phyloP scores from a whole-genome alignment of 768 basidiomycete genomes.

The Hygrophoropsis aurantiaca region DNA sequence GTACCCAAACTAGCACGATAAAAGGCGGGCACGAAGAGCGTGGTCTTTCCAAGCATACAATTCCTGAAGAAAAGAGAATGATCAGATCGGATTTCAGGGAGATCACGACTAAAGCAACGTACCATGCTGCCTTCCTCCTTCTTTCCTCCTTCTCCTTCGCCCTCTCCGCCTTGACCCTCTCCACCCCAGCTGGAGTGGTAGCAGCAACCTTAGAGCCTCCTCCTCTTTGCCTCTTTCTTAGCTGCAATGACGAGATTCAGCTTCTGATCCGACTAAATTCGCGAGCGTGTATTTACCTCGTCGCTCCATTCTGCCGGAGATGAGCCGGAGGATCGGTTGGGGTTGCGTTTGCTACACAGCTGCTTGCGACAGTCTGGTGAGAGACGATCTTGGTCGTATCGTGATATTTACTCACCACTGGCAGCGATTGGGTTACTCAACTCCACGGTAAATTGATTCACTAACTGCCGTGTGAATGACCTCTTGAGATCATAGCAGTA shows the following conservation, averaged over 20 bases:
- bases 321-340: constrained; percentile 1
- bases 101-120: constrained; percentile 46
- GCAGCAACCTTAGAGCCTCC: constrained; percentile 52
- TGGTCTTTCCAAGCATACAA: constrained; percentile 92
- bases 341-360: constrained; percentile 1
- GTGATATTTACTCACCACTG: too few species aligned
- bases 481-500: too few species aligned
- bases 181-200: constrained; percentile 46
- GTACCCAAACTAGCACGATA: constrained; percentile 99
- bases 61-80: constrained; percentile 56
- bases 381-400: not conserved
- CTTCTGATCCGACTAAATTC: not conserved
- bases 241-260: constrained; percentile 38
- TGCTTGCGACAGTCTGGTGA: constrained; percentile 8
- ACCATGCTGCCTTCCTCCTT: constrained; percentile 99
- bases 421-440: too few species aligned
- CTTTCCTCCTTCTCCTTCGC: constrained; percentile 78
- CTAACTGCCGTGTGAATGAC: too few species aligned
- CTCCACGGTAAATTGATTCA: too few species aligned
- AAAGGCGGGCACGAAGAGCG: constrained; percentile 90
- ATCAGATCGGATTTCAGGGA: not conserved
- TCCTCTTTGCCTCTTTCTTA: constrained; percentile 85
- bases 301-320: constrained; percentile 9
- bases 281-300: constrained; percentile 28
- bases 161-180: constrained; percentile 76